Conservation (phyloP, 768 basidiomycete species). For the Sporobolomyces pararoseus region DNA sequence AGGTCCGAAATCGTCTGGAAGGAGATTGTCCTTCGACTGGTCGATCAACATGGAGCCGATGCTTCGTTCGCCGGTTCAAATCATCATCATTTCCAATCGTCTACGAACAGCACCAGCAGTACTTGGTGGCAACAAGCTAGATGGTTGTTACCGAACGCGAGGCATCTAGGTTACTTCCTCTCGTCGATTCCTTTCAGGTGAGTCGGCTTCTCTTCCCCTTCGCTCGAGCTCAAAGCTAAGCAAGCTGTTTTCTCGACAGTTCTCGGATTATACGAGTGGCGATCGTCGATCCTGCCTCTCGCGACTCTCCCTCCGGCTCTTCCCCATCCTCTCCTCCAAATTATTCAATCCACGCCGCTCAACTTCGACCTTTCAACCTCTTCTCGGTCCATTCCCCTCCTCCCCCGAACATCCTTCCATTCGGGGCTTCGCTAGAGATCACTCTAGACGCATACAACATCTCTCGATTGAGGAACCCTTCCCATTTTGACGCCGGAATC, state of each 20-base stretch:
- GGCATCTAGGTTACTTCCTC: constrained; percentile 23
- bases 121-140: constrained; percentile 8
- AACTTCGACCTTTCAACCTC: constrained; percentile 9
- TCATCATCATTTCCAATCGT: too few species aligned
- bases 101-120: too few species aligned
- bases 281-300: not conserved
- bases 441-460: constrained; percentile 11
- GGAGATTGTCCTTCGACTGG: constrained; percentile 1
- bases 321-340: not conserved
- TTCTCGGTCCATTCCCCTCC: not conserved
- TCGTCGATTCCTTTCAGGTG: constrained; percentile 31
- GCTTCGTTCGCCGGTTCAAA: not conserved
- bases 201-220: not conserved
- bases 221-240: not conserved
- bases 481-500: constrained; percentile 30
- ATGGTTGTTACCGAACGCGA: constrained; percentile 7
- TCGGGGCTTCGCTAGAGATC: constrained; percentile 5
- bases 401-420: not conserved
- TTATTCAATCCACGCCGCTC: constrained; percentile 15
- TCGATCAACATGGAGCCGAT: not conserved
- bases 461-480: constrained; percentile 2
- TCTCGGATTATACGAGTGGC: constrained; percentile 28
- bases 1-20: constrained; percentile 14
- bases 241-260: too few species aligned
- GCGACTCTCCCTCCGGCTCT: not conserved